Evolutionary conservation across 495 filamentous ascomycete species (phyloP).

Genomic region (Beverwykella pulmonaria): DNA sequence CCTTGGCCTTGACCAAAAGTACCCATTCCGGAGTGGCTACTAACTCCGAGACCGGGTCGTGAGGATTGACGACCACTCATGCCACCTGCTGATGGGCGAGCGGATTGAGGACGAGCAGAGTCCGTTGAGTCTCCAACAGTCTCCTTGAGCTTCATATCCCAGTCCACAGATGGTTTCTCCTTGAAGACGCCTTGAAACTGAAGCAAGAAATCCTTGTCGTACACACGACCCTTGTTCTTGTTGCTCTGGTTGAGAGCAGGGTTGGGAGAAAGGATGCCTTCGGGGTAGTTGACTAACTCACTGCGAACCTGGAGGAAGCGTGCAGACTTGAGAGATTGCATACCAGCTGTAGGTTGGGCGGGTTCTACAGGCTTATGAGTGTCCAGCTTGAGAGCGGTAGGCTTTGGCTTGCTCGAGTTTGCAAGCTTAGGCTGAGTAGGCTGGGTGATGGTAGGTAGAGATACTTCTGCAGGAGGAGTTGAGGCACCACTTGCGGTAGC

Average conservation of each 20-base stretch:
- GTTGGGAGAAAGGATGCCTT: constrained; percentile 81
- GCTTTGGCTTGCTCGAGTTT: constrained; percentile 66
- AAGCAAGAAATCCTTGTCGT: constrained; percentile 93
- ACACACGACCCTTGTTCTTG: constrained; percentile 79
- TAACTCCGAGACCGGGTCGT: constrained; percentile 49
- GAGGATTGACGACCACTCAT: constrained; percentile 52
- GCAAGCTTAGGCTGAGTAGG: constrained; percentile 43
- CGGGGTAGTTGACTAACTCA: constrained; percentile 68
- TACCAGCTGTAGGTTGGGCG: constrained; percentile 84
- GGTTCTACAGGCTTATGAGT: constrained; percentile 83
- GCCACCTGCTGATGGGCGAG: constrained; percentile 58
- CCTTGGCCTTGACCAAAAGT: constrained; percentile 56
- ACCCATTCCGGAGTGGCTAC: constrained; percentile 66
- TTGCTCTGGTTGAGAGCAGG: constrained; percentile 80
- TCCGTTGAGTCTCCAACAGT: constrained; percentile 76
- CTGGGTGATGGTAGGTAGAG: constrained; percentile 46
- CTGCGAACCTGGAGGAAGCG: constrained; percentile 75
- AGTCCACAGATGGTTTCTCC: constrained; percentile 91
- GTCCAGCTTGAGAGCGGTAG: constrained; percentile 78
- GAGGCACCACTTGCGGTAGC: constrained; percentile 59
- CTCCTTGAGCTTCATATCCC: constrained; percentile 80
- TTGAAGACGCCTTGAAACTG: constrained; percentile 94
- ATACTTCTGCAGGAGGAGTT: constrained; percentile 46
- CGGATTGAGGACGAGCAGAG: constrained; percentile 62
- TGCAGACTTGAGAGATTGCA: constrained; percentile 86